These are phyloP conservation scores for Pseudogymnoascus sp. DNA, from an alignment of 2,329 filamentous ascomycete genomes.

Conservation along the genomic window DNA sequence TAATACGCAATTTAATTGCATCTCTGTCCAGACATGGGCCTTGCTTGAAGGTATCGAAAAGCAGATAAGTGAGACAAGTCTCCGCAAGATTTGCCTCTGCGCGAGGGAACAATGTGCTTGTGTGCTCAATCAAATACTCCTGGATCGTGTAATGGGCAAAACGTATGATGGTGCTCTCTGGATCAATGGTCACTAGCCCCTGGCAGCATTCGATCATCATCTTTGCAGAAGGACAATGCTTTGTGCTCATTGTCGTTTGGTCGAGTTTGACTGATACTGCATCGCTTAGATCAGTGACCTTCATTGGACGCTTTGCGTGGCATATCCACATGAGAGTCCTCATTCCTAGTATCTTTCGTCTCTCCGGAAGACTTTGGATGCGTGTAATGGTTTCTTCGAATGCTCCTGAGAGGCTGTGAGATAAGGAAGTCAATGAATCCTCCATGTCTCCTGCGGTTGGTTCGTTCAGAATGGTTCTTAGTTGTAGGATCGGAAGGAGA, in stretches of 20 bases:
- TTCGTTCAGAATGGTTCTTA: constrained; percentile 25
- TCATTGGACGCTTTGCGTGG: constrained; percentile 24
- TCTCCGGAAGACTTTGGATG: constrained; percentile 21
- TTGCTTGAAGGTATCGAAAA: background rate
- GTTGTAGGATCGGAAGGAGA: constrained; percentile 28
- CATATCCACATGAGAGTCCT: constrained; percentile 27
- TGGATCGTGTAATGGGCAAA: background rate
- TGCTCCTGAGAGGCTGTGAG: constrained; percentile 23
- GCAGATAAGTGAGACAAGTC: background rate
- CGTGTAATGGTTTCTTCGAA: constrained; percentile 26
- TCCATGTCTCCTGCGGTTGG: constrained; percentile 27
- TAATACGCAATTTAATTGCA: background rate
- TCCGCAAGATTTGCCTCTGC: background rate
- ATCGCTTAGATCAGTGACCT: constrained; percentile 26
- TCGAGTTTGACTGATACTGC: constrained; percentile 25
- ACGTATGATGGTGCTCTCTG: background rate
- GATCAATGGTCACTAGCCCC: background rate
- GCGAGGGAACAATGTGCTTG: background rate
- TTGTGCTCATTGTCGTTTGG: background rate
- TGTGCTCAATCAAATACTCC: background rate
- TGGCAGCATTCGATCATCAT: background rate
- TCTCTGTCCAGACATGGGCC: background rate
- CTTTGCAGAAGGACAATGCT: background rate
- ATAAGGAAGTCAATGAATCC: constrained; percentile 22
- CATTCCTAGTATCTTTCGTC: constrained; percentile 23